Conservation (phyloP, 2,329 filamentous ascomycete genomes). For the Mariannaea elegans region DNA sequence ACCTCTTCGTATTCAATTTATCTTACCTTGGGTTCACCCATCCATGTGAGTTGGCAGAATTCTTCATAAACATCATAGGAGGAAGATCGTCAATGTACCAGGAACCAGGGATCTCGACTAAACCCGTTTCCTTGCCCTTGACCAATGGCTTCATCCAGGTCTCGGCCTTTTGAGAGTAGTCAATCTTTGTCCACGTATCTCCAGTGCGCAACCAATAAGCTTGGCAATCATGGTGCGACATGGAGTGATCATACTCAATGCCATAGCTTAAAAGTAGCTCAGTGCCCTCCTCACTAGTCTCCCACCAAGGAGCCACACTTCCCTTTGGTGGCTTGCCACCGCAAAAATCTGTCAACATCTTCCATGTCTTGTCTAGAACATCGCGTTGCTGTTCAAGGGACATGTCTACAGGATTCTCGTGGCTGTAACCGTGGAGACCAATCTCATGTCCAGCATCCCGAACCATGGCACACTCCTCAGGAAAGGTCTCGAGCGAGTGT, state of each 20-base stretch:
- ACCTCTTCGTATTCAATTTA: background rate
- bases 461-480: slow-evolving; percentile 54
- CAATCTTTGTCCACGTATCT: slow-evolving; percentile 74
- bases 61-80: slow-evolving; percentile 78
- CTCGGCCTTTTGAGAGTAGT: slow-evolving; percentile 56
- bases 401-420: slow-evolving; percentile 79
- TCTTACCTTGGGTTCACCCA: slow-evolving; percentile 57
- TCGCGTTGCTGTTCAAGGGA: slow-evolving; percentile 78
- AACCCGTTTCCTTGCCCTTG: slow-evolving; percentile 66
- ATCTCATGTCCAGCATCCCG: slow-evolving; percentile 59
- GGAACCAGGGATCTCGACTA: slow-evolving; percentile 69
- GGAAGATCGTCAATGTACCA: slow-evolving; percentile 74
- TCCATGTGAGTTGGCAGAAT: slow-evolving; percentile 69
- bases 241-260: slow-evolving; percentile 75
- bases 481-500: slow-evolving; percentile 59
- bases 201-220: slow-evolving; percentile 71
- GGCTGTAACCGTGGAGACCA: slow-evolving; percentile 74
- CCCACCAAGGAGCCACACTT: slow-evolving; percentile 79
- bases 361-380: slow-evolving; percentile 79
- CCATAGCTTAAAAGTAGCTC: slow-evolving; percentile 72
- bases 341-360: slow-evolving; percentile 72
- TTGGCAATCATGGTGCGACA: slow-evolving; percentile 64
- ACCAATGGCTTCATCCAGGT: slow-evolving; percentile 60
- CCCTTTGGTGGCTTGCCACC: slow-evolving; percentile 74
- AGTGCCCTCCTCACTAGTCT: slow-evolving; percentile 73